These are phyloP conservation scores for Nitzschia sp. DNA, from an alignment of 108 stramenopile species.

Conservation along the genomic window DNA sequence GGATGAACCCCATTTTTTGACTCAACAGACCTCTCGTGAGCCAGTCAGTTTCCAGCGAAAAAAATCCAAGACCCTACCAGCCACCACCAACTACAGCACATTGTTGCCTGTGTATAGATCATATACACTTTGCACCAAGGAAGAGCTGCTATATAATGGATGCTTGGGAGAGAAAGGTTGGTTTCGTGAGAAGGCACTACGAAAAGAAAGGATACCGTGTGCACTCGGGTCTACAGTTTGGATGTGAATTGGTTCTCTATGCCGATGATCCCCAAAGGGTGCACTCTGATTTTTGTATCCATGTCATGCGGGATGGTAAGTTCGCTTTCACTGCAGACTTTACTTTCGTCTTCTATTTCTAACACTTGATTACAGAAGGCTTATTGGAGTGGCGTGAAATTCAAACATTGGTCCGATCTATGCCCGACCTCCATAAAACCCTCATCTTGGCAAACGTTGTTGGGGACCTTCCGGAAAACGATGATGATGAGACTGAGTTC, in stretches of 20 bases:
- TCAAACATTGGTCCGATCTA: constrained; percentile 75
- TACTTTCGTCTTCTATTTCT: not conserved
- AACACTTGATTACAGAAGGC: constrained; percentile 31
- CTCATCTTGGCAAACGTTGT: constrained; percentile 64
- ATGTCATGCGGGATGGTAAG: constrained; percentile 60
- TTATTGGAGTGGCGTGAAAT: constrained; percentile 74
- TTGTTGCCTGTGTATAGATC: no score
- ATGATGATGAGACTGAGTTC: constrained; percentile 16
- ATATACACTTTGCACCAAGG: no score
- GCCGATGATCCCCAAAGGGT: constrained; percentile 76
- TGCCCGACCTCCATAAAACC: constrained; percentile 85
- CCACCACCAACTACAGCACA: no score
- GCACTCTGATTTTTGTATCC: constrained; percentile 88
- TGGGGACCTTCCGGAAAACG: constrained; percentile 8
- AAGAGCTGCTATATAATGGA: constrained; percentile 1
- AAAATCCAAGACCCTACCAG: no score
- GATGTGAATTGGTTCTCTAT: constrained; percentile 83
- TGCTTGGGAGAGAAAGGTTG: constrained; percentile 42
- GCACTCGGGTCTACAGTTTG: constrained; percentile 86
- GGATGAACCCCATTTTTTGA: no score
- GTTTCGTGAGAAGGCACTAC: constrained; percentile 64
- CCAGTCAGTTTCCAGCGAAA: no score
- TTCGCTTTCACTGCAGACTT: not conserved
- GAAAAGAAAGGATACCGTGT: constrained; percentile 78
- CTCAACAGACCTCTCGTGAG: no score